These are phyloP conservation scores for Paxillus rubicundulus DNA, from an alignment of 768 basidiomycete species.

Conservation along the genomic window DNA sequence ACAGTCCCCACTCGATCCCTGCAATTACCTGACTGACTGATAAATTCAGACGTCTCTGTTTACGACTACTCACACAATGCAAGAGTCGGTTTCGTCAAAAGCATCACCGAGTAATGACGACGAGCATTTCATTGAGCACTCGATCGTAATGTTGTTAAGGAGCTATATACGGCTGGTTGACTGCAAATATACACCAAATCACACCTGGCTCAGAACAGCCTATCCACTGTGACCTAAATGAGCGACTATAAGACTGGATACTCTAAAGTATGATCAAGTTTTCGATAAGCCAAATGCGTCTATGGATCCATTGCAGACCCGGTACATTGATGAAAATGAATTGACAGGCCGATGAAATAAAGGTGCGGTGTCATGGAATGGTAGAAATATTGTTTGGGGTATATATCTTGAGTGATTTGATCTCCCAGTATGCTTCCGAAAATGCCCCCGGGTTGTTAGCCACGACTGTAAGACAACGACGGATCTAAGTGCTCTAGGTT, in stretches of 20 bases:
- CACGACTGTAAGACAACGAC: slow-evolving; percentile 41
- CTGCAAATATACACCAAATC: too few species aligned
- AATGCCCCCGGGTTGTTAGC: slow-evolving; percentile 58
- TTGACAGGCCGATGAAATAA: neutral
- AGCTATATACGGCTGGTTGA: too few species aligned
- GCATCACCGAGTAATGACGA: slow-evolving; percentile 36
- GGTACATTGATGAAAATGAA: neutral
- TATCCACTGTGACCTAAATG: too few species aligned
- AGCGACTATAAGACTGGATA: too few species aligned
- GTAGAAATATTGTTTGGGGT: slow-evolving; percentile 4
- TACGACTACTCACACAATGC: slow-evolving; percentile 57
- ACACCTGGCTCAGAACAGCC: too few species aligned
- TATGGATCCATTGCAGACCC: neutral
- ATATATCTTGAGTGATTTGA: slow-evolving; percentile 61
- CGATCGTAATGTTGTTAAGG: neutral
- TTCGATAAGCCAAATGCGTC: too few species aligned
- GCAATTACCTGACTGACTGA: slow-evolving; percentile 1
- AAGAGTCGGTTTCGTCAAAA: slow-evolving; percentile 57
- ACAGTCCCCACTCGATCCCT: neutral
- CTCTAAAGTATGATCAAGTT: too few species aligned
- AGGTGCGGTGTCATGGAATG: neutral
- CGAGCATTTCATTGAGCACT: neutral
- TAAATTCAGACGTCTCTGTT: slow-evolving; percentile 50
- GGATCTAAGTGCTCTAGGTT: neutral
- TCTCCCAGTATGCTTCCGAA: slow-evolving; percentile 65